Percentiles rank a stretch among this genome's conserved stretches.
Evolutionary conservation across 352 stramenopile species (phyloP).

Genomic region (Heterotrichella gracilis): DNA sequence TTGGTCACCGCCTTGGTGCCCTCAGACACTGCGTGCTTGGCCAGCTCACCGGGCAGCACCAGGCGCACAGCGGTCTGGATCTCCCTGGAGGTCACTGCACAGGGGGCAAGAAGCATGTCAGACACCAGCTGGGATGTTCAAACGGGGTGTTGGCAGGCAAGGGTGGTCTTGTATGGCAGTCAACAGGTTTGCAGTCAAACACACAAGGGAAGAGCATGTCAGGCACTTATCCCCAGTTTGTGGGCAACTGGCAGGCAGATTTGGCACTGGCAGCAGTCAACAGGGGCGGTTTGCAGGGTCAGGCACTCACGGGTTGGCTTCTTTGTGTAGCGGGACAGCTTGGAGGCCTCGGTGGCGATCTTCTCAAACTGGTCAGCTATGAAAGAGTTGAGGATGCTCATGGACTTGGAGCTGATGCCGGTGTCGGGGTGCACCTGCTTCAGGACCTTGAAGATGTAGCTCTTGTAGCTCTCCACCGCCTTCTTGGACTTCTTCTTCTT

Average conservation of each 20-base stretch:
- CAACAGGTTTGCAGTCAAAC: too few relatives aligned
- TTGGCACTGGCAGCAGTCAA: too few relatives aligned
- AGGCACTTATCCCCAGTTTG: too few relatives aligned
- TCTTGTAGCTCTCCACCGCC: slow-evolving; percentile 34
- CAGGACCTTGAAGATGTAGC: slow-evolving; percentile 46
- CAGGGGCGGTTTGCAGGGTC: too few relatives aligned
- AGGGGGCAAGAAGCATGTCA: too few relatives aligned
- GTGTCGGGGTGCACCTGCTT: slow-evolving; percentile 30
- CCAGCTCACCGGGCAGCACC: slow-evolving; percentile 72
- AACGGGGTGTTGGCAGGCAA: too few relatives aligned
- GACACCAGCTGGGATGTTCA: too few relatives aligned
- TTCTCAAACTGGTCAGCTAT: slow-evolving; percentile 96
- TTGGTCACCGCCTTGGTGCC: slow-evolving; percentile 59
- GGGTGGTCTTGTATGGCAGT: too few relatives aligned
- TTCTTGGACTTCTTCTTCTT: too few relatives aligned
- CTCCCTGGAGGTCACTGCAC: slow-evolving; percentile 66
- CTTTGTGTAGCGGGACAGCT: slow-evolving; percentile 84
- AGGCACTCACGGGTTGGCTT: slow-evolving; percentile 83
- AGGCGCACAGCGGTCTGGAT: slow-evolving; percentile 79
- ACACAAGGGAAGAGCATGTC: too few relatives aligned
- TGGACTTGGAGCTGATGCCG: slow-evolving; percentile 28
- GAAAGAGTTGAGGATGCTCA: slow-evolving; percentile 47
- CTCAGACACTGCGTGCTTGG: slow-evolving; percentile 79
- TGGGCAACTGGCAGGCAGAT: too few relatives aligned
- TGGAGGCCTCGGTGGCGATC: slow-evolving; percentile 68